Conservation (phyloP, 495 filamentous ascomycete genomes). For the Tuber melanosporum region DNA sequence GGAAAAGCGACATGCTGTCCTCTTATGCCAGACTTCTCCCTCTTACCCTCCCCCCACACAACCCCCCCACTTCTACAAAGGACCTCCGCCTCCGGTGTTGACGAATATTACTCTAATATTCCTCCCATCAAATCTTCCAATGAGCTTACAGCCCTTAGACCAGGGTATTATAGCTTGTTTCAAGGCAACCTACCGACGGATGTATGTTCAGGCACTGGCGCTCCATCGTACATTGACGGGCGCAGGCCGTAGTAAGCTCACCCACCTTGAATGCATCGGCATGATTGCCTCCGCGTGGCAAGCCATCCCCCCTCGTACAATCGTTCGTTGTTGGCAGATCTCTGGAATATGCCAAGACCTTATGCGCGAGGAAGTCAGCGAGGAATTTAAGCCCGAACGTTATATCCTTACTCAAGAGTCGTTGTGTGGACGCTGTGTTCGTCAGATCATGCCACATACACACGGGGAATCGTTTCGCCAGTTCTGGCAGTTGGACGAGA, state of each 20-base stretch:
- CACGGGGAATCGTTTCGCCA: constrained; percentile 18
- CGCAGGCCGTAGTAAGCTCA: constrained; percentile 18
- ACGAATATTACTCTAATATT: constrained; percentile 37
- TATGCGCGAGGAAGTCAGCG: constrained; percentile 20
- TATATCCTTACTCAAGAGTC: constrained; percentile 26
- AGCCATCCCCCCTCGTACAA: constrained; percentile 24
- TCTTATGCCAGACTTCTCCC: constrained; percentile 33
- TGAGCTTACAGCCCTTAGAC: constrained; percentile 26
- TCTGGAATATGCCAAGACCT: constrained; percentile 33
- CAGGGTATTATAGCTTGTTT: constrained; percentile 28
- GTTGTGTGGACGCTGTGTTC: constrained; percentile 25
- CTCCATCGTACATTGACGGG: constrained; percentile 19
- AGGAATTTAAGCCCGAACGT: constrained; percentile 20
- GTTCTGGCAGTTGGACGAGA: constrained; percentile 26
- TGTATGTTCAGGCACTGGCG: constrained; percentile 28
- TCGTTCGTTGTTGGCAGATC: constrained; percentile 34
- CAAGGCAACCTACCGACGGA: constrained; percentile 32
- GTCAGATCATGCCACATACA: constrained; percentile 10
- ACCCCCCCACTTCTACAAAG: constrained; percentile 29
- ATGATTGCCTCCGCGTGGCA: constrained; percentile 32
- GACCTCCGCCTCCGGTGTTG: constrained; percentile 30
- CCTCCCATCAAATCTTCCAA: constrained; percentile 32
- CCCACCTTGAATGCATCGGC: constrained; percentile 32
- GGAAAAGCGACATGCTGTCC: constrained; percentile 28
- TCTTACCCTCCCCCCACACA: constrained; percentile 33